phyloP scores from a whole-genome alignment of 768 basidiomycete species.

The Porpolomopsis calyptriformis region DNA sequence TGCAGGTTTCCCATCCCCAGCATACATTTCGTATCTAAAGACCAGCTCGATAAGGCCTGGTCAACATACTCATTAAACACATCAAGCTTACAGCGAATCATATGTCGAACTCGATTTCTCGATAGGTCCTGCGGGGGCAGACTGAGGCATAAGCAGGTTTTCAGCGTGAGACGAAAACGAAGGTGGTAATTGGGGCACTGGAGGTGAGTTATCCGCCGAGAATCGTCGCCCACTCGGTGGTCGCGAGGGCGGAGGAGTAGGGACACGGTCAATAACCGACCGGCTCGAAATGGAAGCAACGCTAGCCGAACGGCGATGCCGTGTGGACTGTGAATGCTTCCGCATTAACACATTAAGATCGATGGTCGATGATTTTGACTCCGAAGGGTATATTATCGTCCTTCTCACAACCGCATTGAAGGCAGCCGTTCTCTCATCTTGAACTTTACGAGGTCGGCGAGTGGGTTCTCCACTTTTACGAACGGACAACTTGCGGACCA shows the following conservation, averaged over 20 bases:
- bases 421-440: conserved; percentile 21
- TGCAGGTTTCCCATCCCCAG: conserved; percentile 42
- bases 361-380: conserved; percentile 43
- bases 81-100: conserved; percentile 76
- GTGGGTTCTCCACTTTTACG: conserved; percentile 26
- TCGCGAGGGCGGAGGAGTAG: conserved; percentile 77
- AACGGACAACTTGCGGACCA: conserved; percentile 26
- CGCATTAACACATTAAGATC: conserved; percentile 46
- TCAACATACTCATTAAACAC: too few relatives aligned
- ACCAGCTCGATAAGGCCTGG: conserved; percentile 12
- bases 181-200: conserved; percentile 53
- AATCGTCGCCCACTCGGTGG: conserved; percentile 45
- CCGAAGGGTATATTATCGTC: conserved; percentile 72
- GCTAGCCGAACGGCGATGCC: conserved; percentile 53
- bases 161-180: conserved; percentile 37
- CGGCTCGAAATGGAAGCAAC: conserved; percentile 50
- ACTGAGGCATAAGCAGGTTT: conserved; percentile 27
- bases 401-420: conserved; percentile 54
- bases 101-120: conserved; percentile 65
- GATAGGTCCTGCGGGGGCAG: conserved; percentile 29
- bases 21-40: conserved; percentile 70
- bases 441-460: conserved; percentile 32
- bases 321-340: conserved; percentile 35
- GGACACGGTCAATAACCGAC: conserved; percentile 71
- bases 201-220: conserved; percentile 56